These are phyloP conservation scores for Sugiyamaella grinbergsii DNA, from an alignment of 1,139 yeast genomes.

Conservation along the genomic window DNA sequence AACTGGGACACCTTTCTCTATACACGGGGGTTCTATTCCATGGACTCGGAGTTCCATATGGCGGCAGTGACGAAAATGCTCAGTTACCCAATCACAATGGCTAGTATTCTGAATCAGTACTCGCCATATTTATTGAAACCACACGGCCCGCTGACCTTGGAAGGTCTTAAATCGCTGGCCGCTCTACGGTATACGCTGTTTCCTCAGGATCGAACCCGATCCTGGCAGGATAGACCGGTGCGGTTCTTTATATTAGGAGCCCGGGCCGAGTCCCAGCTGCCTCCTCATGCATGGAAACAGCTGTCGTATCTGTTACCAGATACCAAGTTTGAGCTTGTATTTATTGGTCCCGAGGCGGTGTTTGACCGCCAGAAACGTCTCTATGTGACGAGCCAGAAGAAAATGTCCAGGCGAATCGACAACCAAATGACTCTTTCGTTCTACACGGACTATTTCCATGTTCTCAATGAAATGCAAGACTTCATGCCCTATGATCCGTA, in stretches of 20 bases:
- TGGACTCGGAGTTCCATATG: constrained; percentile 95
- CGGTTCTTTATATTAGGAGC: constrained; percentile 90
- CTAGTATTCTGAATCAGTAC: constrained; percentile 75
- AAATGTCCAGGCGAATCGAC: constrained; percentile 73
- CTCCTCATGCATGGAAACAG: constrained; percentile 96
- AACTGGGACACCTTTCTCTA: constrained; percentile 94
- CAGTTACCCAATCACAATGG: constrained; percentile 90
- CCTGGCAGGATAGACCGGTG: constrained; percentile 81
- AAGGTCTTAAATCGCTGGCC: constrained; percentile 89
- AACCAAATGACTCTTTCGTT: constrained; percentile 72
- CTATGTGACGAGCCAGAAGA: constrained; percentile 56
- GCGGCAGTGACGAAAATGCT: constrained; percentile 95
- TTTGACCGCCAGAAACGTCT: constrained; percentile 65
- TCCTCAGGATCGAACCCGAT: constrained; percentile 59
- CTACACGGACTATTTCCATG: constrained; percentile 91
- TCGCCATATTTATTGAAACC: constrained; percentile 83
- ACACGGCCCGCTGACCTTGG: constrained; percentile 84
- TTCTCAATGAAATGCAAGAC: constrained; percentile 85
- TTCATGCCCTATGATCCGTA: constrained; percentile 98
- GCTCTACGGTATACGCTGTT: constrained; percentile 88
- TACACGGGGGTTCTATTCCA: constrained; percentile 88
- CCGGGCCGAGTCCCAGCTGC: constrained; percentile 89
- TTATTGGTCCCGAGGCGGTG: constrained; percentile 90
- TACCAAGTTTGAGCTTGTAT: constrained; percentile 79
- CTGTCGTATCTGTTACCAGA: constrained; percentile 83